A percentile compares a stretch with the other conserved stretches of the same genome.
Evolutionary conservation across 225 moss, liverwort and hornwort species (phyloP).

Genomic region (Bryoerythrophyllum caledonicum): DNA sequence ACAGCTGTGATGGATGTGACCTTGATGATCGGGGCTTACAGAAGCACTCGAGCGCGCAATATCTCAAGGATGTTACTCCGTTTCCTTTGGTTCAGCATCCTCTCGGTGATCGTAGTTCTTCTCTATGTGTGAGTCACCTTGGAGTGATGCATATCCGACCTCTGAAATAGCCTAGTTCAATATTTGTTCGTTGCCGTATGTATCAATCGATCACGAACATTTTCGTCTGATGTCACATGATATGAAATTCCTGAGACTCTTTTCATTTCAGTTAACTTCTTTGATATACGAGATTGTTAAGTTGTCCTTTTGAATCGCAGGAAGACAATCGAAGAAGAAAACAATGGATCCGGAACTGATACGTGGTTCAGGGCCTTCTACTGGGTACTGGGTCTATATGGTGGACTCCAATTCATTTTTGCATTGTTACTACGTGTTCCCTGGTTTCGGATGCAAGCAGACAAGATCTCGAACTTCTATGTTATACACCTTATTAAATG

Average conservation of each 20-base stretch:
- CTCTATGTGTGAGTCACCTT: conserved; percentile 74
- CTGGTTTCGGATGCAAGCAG: conserved; percentile 71
- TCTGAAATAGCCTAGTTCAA: background rate
- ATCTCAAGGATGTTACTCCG: conserved; percentile 86
- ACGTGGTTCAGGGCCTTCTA: conserved; percentile 74
- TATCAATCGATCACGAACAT: background rate
- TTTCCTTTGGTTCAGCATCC: conserved; percentile 68
- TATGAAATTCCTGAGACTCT: background rate
- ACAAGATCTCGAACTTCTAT: conserved; percentile 66
- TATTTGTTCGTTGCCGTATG: conserved; percentile 2
- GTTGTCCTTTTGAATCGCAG: conserved; percentile 45
- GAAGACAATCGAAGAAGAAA: conserved; percentile 80
- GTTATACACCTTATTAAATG: conserved; percentile 67
- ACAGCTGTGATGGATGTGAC: conserved; percentile 88
- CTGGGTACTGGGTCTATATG: conserved; percentile 78
- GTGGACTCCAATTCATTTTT: conserved; percentile 60
- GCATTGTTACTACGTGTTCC: conserved; percentile 73
- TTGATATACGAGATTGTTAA: conserved; percentile 10
- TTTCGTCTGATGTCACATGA: background rate
- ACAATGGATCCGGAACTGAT: conserved; percentile 44
- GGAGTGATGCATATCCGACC: conserved; percentile 18
- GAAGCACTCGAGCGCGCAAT: conserved; percentile 74
- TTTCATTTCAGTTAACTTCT: background rate
- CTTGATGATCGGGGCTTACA: conserved; percentile 89
- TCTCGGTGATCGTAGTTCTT: conserved; percentile 56